phyloP scores from a whole-genome alignment of 768 basidiomycete species.

The Boletus sp. region DNA sequence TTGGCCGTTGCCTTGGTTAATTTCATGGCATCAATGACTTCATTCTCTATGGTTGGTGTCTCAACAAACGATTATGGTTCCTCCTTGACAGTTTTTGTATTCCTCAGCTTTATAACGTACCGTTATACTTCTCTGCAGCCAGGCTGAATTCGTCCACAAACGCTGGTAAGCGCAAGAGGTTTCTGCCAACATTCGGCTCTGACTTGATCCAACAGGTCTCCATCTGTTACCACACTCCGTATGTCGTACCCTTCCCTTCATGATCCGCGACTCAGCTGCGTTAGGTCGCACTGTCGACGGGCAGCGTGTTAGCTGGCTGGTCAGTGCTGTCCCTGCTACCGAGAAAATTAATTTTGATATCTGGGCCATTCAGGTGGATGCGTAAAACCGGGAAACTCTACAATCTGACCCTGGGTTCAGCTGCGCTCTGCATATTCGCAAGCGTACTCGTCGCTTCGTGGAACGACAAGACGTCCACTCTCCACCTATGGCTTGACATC shows the following conservation, averaged over 20 bases:
- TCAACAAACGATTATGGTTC: neutral
- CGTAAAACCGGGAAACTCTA: conserved; percentile 84
- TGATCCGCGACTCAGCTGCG: conserved; percentile 15
- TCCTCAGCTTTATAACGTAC: conserved; percentile 75
- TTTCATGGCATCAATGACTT: conserved; percentile 70
- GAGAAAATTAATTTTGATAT: conserved; percentile 1
- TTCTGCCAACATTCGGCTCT: neutral
- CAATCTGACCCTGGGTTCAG: conserved; percentile 63
- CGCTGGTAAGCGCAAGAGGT: conserved; percentile 52
- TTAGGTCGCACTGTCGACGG: conserved; percentile 75
- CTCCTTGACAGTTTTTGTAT: conserved; percentile 1
- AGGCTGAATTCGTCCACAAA: conserved; percentile 61
- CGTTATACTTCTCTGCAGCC: conserved; percentile 87
- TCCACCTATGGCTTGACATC: conserved; percentile 75
- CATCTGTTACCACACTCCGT: conserved; percentile 92
- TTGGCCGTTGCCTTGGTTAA: conserved; percentile 78
- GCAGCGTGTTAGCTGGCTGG: conserved; percentile 88
- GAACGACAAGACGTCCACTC: conserved; percentile 55
- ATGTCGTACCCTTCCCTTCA: conserved; percentile 25
- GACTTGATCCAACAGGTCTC: conserved; percentile 47
- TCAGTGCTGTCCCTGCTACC: conserved; percentile 33
- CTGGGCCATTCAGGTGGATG: conserved; percentile 60
- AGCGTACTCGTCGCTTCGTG: conserved; percentile 62
- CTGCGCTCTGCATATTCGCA: conserved; percentile 56
- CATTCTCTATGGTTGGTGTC: conserved; percentile 69